Evolutionary conservation across 2,329 filamentous ascomycete genomes (phyloP), one percentile per base, ranked within the genome.

Genomic region (Aspergillus unguis): DNA sequence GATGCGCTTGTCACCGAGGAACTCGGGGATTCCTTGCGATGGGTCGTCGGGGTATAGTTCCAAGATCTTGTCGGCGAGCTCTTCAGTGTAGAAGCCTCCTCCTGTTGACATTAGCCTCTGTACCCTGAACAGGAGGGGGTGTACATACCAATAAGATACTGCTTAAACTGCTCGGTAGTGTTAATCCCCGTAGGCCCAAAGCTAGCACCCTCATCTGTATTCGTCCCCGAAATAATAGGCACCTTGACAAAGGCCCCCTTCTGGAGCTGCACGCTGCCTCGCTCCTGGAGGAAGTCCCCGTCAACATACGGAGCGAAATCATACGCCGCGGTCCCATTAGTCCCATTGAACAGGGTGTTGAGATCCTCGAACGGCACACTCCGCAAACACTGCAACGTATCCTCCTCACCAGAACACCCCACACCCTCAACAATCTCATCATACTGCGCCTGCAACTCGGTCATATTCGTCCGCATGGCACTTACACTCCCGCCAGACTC

Each of bases 361-460:
- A 88, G 82, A 1, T 72, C 77, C 4, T 80, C 73, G 65, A 85
- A 87, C 28, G 80, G 74, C 1, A 84, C 69, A 1, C 67, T 67
- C 26, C 88, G 84, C 8, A 95, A 80, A 65, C 87, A 91, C 9
- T 77, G 75, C 7, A 90, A 75, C 0, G 82, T 84, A 62, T 88
- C 80, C 1, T 68, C 62, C 1, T 77, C 71, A 3, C 74, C 65
- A 1, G 76, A 71, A 71, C 89, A 94, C 44, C 77, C 84, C 0
- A 82, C 83, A 28, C 75, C 73, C 2, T 68, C 61, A 5, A 86
- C 81, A 3, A 91, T 80, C 0, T 73, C 70, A 62, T 90, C 77
- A 63, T 88, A 91, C 3, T 83, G 72, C 0, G 79, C 52, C 48
- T 65, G 64, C 29, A 60, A 75, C 10, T 62, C 66, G 3, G 70